phyloP scores from a whole-genome alignment of 768 basidiomycete species.

The Boletus rubroflammeus region DNA sequence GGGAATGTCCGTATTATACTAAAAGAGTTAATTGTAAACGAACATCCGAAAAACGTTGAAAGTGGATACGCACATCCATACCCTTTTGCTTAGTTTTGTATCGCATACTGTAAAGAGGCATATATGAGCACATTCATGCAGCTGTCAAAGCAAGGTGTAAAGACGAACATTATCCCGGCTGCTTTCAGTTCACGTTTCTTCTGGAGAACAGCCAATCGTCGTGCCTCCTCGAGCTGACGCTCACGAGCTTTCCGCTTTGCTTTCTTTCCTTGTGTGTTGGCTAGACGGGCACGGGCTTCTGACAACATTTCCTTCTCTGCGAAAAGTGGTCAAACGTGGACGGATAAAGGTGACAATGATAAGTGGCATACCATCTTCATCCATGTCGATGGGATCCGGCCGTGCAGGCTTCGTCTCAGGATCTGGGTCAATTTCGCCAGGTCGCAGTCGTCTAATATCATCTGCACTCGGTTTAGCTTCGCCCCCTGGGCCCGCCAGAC shows the following conservation, averaged over 20 bases:
- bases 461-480: slow-evolving; percentile 89
- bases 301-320: slow-evolving; percentile 99
- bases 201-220: slow-evolving; percentile 89
- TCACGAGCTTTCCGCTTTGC: slow-evolving; percentile 98
- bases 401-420: slow-evolving; percentile 98
- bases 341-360: not conserved
- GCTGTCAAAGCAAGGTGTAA: not conserved
- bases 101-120: slow-evolving; percentile 59
- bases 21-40: not conserved
- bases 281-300: slow-evolving; percentile 94
- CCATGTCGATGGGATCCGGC: slow-evolving; percentile 99
- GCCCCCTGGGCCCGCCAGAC: slow-evolving; percentile 74
- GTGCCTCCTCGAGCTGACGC: slow-evolving; percentile 93
- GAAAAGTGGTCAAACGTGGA: slow-evolving; percentile 5
- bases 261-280: slow-evolving; percentile 99
- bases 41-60: not conserved
- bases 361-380: slow-evolving; percentile 81
- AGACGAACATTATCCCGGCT: slow-evolving; percentile 88
- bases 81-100: slow-evolving; percentile 94
- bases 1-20: slow-evolving; percentile 98
- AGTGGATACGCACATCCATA: slow-evolving; percentile 74
- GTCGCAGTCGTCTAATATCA: slow-evolving; percentile 81
- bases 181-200: slow-evolving; percentile 98
- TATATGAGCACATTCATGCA: not conserved
- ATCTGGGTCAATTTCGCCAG: slow-evolving; percentile 98